Base-by-base conservation (phyloP, 2,329 filamentous ascomycete genomes). In the Didymella segeticola region DNA sequence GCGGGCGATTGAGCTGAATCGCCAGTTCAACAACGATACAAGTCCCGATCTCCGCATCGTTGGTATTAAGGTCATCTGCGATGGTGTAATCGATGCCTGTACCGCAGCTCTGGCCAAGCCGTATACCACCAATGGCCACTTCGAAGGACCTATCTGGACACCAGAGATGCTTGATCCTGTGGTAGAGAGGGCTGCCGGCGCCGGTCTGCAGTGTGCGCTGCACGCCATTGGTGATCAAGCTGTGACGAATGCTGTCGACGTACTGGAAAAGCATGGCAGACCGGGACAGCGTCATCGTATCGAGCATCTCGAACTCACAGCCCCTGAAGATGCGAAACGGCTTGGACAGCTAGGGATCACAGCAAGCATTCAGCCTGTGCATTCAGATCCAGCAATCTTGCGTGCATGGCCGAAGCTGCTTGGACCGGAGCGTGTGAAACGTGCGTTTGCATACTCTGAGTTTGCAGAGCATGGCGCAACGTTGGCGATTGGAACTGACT, bases 351-450 rank as follows among this genome's bases (percentile, higher is more conserved):
- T 86, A 4, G 84, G 85, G 42, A 86, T 89, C 71, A 96, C 91
- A 50, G 93, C 96, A 55, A 90, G 90, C 51, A 96, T 96, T 61
- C 91, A 96, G 78, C 95, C 92, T 19, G 96, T 96, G 77, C 96
- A 92, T 74, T 90, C 92, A 62, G 92, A 96, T 68, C 86, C 86
- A 0, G 83, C 84, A 0, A 85, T 87, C 49, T 73, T 88, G 3
- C 76, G 80, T 23, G 85, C 83, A 0, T 89, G 86, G 83, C 83
- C 83, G 0, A 72, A 76, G 7, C 77, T 88, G 14, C 72, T 89
- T 4, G 85, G 84, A 1, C 63, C 70, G 1, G 72, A 79, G 14
- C 77, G 85, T 1, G 83, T 85, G 72, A 77, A 76, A 43, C 77
- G 85, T 12, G 85, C 84, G 0, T 89, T 88, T 62, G 83, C 86